Conservation (phyloP, 371 early-diverging fungal genomes). For the Smittium culicis region DNA sequence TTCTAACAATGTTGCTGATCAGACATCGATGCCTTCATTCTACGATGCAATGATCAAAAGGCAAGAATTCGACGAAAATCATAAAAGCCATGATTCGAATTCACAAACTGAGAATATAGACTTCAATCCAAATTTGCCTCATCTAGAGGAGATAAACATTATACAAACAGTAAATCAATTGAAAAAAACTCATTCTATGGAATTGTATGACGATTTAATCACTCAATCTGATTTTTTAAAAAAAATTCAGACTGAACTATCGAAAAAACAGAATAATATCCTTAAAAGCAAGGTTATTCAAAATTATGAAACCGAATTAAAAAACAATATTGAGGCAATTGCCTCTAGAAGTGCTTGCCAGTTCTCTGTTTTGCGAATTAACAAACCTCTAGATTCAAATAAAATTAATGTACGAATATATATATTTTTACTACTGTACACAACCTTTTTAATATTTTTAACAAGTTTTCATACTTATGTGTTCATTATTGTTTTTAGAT, state of each 20-base stretch:
- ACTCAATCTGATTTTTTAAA: constrained; percentile 14
- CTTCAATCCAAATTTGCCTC: neutral
- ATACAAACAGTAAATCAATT: constrained; percentile 28
- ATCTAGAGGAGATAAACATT: constrained; percentile 8
- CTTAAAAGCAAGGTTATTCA: constrained; percentile 17
- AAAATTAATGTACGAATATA: too few species aligned
- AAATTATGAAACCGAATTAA: neutral
- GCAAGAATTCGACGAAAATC: constrained; percentile 29
- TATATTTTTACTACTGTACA: too few species aligned
- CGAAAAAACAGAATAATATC: constrained; percentile 22
- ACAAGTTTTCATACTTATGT: too few species aligned
- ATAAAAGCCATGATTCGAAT: neutral
- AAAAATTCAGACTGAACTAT: constrained; percentile 24
- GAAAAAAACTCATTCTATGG: constrained; percentile 11
- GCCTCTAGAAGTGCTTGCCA: neutral
- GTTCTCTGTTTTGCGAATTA: neutral
- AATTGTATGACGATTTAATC: constrained; percentile 15
- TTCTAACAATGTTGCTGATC: constrained; percentile 38
- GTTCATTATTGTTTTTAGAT: too few species aligned
- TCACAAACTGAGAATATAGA: too few species aligned
- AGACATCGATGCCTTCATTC: constrained; percentile 22
- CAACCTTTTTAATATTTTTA: too few species aligned
- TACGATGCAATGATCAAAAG: constrained; percentile 35
- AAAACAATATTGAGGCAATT: neutral
- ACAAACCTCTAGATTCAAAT: neutral